These are phyloP conservation scores for Xylaria sp. DNA, from an alignment of 2,329 filamentous ascomycete genomes.

Conservation along the genomic window DNA sequence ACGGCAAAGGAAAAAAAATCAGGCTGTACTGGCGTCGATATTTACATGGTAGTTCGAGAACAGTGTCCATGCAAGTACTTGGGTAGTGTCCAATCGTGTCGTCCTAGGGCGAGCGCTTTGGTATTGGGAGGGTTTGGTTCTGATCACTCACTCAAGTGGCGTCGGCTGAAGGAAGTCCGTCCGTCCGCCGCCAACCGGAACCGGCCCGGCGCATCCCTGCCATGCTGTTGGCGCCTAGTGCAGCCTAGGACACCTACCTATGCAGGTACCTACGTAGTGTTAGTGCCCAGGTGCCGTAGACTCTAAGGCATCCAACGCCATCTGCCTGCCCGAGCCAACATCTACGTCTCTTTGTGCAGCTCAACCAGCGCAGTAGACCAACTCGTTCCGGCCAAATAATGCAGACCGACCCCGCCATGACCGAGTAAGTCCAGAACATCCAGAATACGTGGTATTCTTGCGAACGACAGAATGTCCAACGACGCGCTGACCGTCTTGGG, in stretches of 20 bases:
- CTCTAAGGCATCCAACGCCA: too few relatives aligned
- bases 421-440: constrained; percentile 12
- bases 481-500: constrained; percentile 57
- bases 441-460: neutral
- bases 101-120: too few relatives aligned
- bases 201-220: constrained; percentile 7
- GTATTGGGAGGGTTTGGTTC: too few relatives aligned
- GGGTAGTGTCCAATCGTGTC: neutral
- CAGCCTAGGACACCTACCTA: too few relatives aligned
- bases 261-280: neutral
- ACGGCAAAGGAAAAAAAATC: neutral
- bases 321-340: too few relatives aligned
- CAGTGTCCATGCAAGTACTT: neutral
- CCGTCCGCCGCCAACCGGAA: constrained; percentile 4
- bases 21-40: neutral
- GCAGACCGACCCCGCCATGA: constrained; percentile 23
- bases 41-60: neutral
- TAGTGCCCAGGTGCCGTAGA: too few relatives aligned
- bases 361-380: neutral
- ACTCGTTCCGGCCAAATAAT: neutral
- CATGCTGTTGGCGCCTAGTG: too few relatives aligned
- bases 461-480: constrained; percentile 49
- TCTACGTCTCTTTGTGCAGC: too few relatives aligned
- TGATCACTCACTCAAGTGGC: too few relatives aligned
- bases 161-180: too few relatives aligned